These are phyloP conservation scores for Starmerella etchellsii DNA, from an alignment of 805 yeast species.

Conservation along the genomic window DNA sequence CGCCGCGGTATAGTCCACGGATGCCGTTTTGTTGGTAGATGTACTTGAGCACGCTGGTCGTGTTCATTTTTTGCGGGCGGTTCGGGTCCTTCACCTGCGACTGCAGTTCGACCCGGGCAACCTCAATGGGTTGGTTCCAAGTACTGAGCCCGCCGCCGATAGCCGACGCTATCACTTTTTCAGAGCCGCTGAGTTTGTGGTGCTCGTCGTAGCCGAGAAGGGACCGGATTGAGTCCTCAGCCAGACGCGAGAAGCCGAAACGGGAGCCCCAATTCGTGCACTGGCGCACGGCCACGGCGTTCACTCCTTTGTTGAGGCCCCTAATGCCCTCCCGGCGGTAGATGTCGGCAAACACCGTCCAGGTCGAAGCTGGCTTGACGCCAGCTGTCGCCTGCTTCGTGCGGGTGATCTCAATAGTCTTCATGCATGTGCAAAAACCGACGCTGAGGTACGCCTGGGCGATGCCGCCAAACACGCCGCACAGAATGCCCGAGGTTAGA, in stretches of 20 bases:
- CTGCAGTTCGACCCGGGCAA: constrained; percentile 96
- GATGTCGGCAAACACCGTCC: constrained; percentile 76
- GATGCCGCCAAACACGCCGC: constrained; percentile 92
- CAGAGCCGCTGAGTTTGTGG: constrained; percentile 54
- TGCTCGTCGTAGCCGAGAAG: constrained; percentile 38
- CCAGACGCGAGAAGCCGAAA: constrained; percentile 82
- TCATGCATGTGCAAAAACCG: constrained; percentile 99
- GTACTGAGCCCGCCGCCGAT: constrained; percentile 96
- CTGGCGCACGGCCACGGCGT: constrained; percentile 97
- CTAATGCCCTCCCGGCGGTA: constrained; percentile 75
- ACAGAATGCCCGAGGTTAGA: constrained; percentile 80
- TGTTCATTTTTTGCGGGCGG: constrained; percentile 83
- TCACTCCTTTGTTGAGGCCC: constrained; percentile 95
- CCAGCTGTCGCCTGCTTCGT: constrained; percentile 62
- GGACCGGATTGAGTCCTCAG: constrained; percentile 70
- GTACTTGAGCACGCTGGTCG: constrained; percentile 62
- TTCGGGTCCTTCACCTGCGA: constrained; percentile 87
- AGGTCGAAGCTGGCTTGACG: constrained; percentile 57
- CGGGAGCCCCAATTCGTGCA: constrained; percentile 99
- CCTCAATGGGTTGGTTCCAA: constrained; percentile 99
- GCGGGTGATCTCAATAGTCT: constrained; percentile 94
- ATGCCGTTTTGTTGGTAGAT: constrained; percentile 73
- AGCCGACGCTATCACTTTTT: constrained; percentile 73
- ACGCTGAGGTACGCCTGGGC: constrained; percentile 90
- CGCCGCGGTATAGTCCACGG: constrained; percentile 89